Evolutionary conservation across 73 alveolate genomes (phyloP).

Genomic region (Paramecium sexaurelia): DNA sequence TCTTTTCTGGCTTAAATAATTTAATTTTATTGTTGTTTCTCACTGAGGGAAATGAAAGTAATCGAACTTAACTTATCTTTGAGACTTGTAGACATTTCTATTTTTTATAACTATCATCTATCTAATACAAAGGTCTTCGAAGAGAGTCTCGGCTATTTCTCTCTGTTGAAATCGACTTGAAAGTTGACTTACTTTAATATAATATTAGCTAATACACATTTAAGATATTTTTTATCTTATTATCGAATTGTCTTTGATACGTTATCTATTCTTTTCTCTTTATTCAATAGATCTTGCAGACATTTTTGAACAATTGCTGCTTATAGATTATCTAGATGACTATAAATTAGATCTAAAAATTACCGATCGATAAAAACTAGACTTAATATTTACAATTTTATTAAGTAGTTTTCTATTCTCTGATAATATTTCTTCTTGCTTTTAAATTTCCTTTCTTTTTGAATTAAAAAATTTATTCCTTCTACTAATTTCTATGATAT

Average conservation of each 20-base stretch:
- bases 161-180: not conserved
- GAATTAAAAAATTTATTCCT: not conserved
- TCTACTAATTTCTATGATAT: not conserved
- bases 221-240: not conserved
- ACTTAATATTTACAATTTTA: not conserved
- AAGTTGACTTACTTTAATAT: not conserved
- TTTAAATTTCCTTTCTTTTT: not conserved
- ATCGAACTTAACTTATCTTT: not conserved
- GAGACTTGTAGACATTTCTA: not conserved
- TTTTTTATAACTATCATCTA: not conserved
- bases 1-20: not conserved
- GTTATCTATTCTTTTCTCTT: not conserved
- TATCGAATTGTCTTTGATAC: not conserved
- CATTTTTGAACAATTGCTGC: not conserved
- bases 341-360: not conserved
- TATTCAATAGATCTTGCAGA: not conserved
- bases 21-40: not conserved
- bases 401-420: not conserved
- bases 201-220: not conserved
- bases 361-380: not conserved
- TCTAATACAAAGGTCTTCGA: not conserved
- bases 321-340: not conserved
- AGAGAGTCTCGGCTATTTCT: not conserved
- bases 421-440: not conserved
- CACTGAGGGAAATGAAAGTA: not conserved